These are phyloP conservation scores for Periconia digitata DNA, from an alignment of 2,329 filamentous ascomycete genomes.

Conservation along the genomic window DNA sequence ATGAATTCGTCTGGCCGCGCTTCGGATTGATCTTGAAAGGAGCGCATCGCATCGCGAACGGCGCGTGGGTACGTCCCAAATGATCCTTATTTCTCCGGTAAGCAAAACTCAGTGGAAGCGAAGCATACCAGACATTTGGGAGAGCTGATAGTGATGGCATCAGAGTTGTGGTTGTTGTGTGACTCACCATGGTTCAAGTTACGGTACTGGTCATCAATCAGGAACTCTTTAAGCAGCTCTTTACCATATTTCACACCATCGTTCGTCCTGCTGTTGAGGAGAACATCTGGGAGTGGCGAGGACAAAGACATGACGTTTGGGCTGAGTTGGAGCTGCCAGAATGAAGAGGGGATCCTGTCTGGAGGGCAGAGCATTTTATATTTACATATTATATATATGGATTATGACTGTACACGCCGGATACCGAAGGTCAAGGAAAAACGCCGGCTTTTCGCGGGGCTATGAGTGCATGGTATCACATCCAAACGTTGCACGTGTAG, in stretches of 20 bases:
- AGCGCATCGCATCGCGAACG: constrained; percentile 61
- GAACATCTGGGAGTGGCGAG: not conserved
- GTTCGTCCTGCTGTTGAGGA: constrained; percentile 18
- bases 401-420: no score
- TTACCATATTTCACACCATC: constrained; percentile 50
- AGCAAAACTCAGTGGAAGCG: not conserved
- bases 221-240: constrained; percentile 63
- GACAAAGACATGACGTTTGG: no score
- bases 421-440: no score
- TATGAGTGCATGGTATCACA: no score
- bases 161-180: not conserved
- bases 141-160: constrained; percentile 1
- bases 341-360: no score
- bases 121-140: not conserved
- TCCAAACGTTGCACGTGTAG: no score
- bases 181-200: constrained; percentile 76
- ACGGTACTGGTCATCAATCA: constrained; percentile 66
- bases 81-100: constrained; percentile 56
- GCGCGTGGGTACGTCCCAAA: constrained; percentile 73
- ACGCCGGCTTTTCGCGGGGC: no score
- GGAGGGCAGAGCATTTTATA: no score
- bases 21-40: constrained; percentile 70
- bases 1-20: constrained; percentile 74
- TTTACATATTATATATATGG: no score
- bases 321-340: no score